These are phyloP conservation scores for Plantago ovata DNA, from an alignment of 257 asterid species.

Conservation along the genomic window DNA sequence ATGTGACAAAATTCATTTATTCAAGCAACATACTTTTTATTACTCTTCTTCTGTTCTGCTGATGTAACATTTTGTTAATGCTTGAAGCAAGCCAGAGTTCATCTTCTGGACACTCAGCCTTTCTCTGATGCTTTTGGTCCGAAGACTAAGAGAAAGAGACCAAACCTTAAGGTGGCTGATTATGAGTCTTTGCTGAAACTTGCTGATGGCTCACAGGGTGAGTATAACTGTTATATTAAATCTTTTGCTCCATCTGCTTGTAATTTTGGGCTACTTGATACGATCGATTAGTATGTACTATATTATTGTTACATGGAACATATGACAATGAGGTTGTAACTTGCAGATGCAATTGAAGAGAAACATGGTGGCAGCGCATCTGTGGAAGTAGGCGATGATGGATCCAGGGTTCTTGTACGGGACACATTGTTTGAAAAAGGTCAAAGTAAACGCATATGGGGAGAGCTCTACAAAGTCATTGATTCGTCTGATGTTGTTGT, in stretches of 20 bases:
- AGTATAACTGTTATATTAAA: constrained; percentile 6
- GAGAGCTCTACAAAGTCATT: constrained; percentile 61
- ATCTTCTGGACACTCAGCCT: constrained; percentile 86
- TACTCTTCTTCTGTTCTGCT: neutral
- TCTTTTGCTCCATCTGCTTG: too few relatives aligned
- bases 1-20: too few relatives aligned
- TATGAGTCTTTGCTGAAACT: constrained; percentile 66
- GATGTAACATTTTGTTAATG: constrained; percentile 16
- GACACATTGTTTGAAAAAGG: constrained; percentile 96
- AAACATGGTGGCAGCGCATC: constrained; percentile 61
- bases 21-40: neutral
- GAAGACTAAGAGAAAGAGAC: constrained; percentile 80
- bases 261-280: too few relatives aligned
- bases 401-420: constrained; percentile 82
- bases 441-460: constrained; percentile 99
- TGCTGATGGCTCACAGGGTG: constrained; percentile 93
- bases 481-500: constrained; percentile 65
- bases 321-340: constrained; percentile 6
- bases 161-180: constrained; percentile 59
- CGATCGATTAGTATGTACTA: neutral
- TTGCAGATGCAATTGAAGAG: constrained; percentile 71
- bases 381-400: constrained; percentile 66
- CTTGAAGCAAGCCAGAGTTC: constrained; percentile 86
- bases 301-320: neutral
- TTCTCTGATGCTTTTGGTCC: constrained; percentile 91